phyloP scores from a whole-genome alignment of 345 rosid genomes.

The Acer campestre region DNA sequence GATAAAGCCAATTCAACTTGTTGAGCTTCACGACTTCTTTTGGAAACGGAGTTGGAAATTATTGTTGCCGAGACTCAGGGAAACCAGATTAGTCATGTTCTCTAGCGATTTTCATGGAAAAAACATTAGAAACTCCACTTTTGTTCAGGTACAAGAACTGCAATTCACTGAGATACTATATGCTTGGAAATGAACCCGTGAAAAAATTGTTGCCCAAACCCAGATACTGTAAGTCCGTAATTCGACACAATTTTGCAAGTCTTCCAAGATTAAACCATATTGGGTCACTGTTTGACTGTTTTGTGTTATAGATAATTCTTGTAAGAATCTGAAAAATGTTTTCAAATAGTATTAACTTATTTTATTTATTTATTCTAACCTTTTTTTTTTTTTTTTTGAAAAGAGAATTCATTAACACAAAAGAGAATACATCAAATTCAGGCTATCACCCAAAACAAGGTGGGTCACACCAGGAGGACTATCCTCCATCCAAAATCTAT shows the following conservation, averaged over 20 bases:
- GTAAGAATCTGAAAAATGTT: too few species aligned
- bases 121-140: constrained; percentile 63
- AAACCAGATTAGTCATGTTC: constrained; percentile 50
- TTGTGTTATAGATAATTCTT: too few species aligned
- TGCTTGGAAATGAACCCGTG: constrained; percentile 59
- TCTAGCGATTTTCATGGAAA: constrained; percentile 69
- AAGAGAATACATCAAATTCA: too few species aligned
- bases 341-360: too few species aligned
- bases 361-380: too few species aligned
- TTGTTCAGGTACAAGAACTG: constrained; percentile 55
- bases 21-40: constrained; percentile 41
- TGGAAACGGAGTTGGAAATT: constrained; percentile 54
- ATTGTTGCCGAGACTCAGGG: constrained; percentile 72
- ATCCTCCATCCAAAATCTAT: too few species aligned
- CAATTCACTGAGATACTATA: constrained; percentile 52
- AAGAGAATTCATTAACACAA: too few species aligned
- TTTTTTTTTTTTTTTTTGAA: too few species aligned
- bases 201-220: constrained; percentile 78
- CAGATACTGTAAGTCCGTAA: constrained; percentile 42
- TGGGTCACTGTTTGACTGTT: too few species aligned
- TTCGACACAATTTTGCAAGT: constrained; percentile 53
- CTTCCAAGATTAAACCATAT: constrained; percentile 39
- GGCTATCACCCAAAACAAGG: too few species aligned
- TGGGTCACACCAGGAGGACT: too few species aligned
- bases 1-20: constrained; percentile 60